These are phyloP conservation scores for Penicillium subrubescens DNA, from an alignment of 495 filamentous ascomycete genomes.

Conservation along the genomic window DNA sequence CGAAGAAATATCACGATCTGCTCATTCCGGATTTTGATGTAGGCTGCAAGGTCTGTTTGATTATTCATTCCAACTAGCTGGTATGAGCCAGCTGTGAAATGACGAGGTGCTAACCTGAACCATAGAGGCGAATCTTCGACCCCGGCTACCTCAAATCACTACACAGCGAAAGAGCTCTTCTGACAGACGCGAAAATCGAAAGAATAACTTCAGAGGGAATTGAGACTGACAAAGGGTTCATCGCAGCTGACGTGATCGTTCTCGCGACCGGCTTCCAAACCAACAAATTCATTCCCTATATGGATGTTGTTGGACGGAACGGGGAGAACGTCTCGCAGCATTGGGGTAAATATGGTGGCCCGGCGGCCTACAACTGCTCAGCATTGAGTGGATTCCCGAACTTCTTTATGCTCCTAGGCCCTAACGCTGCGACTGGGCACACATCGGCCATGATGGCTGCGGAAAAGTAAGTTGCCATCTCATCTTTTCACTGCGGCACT, in stretches of 20 bases:
- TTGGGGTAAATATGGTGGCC: slow-evolving; percentile 48
- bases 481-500: neutral
- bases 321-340: slow-evolving; percentile 41
- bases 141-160: slow-evolving; percentile 25
- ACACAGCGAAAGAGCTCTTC: slow-evolving; percentile 35
- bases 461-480: slow-evolving; percentile 41
- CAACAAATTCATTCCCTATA: slow-evolving; percentile 39
- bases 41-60: slow-evolving; percentile 49
- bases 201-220: slow-evolving; percentile 27
- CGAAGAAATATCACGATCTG: slow-evolving; percentile 57
- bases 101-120: neutral
- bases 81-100: neutral
- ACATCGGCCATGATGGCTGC: slow-evolving; percentile 52
- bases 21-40: slow-evolving; percentile 56
- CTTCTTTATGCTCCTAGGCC: slow-evolving; percentile 60
- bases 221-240: slow-evolving; percentile 25
- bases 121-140: slow-evolving; percentile 45
- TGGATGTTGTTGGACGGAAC: slow-evolving; percentile 41
- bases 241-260: slow-evolving; percentile 54
- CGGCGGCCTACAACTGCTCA: slow-evolving; percentile 56
- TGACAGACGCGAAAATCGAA: slow-evolving; percentile 37
- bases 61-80: neutral
- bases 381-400: slow-evolving; percentile 60
- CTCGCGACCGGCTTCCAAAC: slow-evolving; percentile 55
- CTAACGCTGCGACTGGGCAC: slow-evolving; percentile 61